Evolutionary conservation across 352 stramenopile species (phyloP).

Genomic region (Phytophthora vignae): DNA sequence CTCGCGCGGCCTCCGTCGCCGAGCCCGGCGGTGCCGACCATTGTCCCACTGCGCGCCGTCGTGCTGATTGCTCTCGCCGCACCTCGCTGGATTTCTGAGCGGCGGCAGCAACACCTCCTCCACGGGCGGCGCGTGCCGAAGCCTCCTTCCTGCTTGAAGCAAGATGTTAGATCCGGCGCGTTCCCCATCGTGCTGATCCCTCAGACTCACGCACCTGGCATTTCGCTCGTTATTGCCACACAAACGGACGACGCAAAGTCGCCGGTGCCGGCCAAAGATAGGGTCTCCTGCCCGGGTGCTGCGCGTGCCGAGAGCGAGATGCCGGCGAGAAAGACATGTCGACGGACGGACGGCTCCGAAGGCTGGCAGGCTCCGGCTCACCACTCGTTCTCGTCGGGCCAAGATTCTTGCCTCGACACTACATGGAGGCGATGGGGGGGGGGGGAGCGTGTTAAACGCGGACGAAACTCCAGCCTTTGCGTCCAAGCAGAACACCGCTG

Average conservation of each 20-base stretch:
- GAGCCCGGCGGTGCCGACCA: slow-evolving; percentile 7
- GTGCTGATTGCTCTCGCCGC: slow-evolving; percentile 25
- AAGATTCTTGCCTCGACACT: no score
- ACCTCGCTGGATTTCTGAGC: slow-evolving; percentile 19
- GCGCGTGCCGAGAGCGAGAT: neutral
- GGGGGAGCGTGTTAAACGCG: neutral
- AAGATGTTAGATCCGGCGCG: slow-evolving; percentile 23
- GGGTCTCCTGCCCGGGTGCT: neutral
- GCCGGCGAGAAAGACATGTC: slow-evolving; percentile 29
- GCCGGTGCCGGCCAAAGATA: slow-evolving; percentile 30
- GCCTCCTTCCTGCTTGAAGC: slow-evolving; percentile 10
- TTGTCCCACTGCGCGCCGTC: slow-evolving; percentile 16
- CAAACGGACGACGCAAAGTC: slow-evolving; percentile 21
- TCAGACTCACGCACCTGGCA: slow-evolving; percentile 15
- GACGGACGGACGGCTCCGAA: neutral
- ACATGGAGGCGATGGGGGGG: no score
- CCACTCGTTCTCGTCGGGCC: no score
- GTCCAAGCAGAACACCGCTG: slow-evolving; percentile 3
- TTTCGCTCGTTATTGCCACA: slow-evolving; percentile 5
- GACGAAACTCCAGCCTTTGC: slow-evolving; percentile 3
- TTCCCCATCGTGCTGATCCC: slow-evolving; percentile 26
- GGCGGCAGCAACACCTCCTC: slow-evolving; percentile 27
- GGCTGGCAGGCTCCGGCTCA: slow-evolving; percentile 3
- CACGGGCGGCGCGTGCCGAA: neutral
- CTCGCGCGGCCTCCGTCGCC: slow-evolving; percentile 21